Percentiles rank a stretch among this genome's conserved stretches.
Evolutionary conservation across 2,329 filamentous ascomycete genomes (phyloP).

Genomic region (Arthrobotrys musiformis): DNA sequence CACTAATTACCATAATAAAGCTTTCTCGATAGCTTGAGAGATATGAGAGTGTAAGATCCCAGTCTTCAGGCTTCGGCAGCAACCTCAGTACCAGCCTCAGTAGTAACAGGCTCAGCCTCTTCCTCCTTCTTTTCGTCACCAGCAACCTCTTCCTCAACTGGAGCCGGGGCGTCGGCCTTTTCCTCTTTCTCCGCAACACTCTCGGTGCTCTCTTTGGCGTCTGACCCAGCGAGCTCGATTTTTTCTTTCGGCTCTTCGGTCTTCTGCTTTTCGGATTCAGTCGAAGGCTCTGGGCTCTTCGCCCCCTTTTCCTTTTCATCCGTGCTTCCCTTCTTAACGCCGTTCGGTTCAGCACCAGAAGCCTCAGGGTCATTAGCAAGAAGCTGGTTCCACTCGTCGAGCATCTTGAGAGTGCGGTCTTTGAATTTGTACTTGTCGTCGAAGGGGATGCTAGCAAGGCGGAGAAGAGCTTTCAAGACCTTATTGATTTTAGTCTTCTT

Average conservation of each 20-base stretch:
- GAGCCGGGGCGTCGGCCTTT: slow-evolving; percentile 19
- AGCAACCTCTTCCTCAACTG: slow-evolving; percentile 3
- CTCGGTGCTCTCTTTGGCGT: slow-evolving; percentile 46
- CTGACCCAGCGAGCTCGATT: slow-evolving; percentile 50
- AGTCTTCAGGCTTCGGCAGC: slow-evolving; percentile 32
- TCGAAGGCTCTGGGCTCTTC: slow-evolving; percentile 59
- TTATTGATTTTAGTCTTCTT: slow-evolving; percentile 97
- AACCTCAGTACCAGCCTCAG: slow-evolving; percentile 37
- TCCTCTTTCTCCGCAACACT: slow-evolving; percentile 36
- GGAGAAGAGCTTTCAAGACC: slow-evolving; percentile 92
- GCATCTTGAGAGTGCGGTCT: slow-evolving; percentile 78
- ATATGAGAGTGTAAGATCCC: not conserved
- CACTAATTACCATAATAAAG: slow-evolving; percentile 1
- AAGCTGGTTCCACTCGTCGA: slow-evolving; percentile 89
- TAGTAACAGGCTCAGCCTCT: slow-evolving; percentile 2
- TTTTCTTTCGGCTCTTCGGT: slow-evolving; percentile 54
- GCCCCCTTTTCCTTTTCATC: slow-evolving; percentile 58
- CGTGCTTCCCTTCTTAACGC: slow-evolving; percentile 59
- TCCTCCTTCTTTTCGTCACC: slow-evolving; percentile 24
- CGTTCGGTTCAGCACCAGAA: slow-evolving; percentile 57
- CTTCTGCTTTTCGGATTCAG: slow-evolving; percentile 58
- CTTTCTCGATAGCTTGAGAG: not conserved
- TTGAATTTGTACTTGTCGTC: slow-evolving; percentile 93
- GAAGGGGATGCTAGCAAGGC: slow-evolving; percentile 83
- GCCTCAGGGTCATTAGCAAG: slow-evolving; percentile 68